phyloP scores from a whole-genome alignment of 2,329 filamentous ascomycete genomes.

The Dothideomycetidae sp. region DNA sequence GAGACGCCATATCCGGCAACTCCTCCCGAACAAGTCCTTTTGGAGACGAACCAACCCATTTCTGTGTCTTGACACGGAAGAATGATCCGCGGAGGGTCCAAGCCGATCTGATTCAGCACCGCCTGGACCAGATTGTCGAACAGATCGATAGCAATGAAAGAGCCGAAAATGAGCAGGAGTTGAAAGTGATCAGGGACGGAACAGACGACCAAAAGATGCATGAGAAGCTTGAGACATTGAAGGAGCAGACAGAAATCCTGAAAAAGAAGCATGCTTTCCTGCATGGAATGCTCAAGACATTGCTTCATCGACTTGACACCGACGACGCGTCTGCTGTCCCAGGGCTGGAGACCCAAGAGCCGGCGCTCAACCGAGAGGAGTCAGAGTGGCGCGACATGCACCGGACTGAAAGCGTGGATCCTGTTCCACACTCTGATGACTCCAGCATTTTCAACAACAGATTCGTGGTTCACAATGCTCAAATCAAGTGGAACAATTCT shows the following conservation, averaged over 20 bases:
- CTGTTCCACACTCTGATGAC: constrained; percentile 62
- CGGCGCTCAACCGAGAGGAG: constrained; percentile 21
- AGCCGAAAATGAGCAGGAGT: constrained; percentile 60
- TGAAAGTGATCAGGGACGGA: constrained; percentile 37
- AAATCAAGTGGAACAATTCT: constrained; percentile 97
- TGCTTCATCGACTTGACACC: constrained; percentile 41
- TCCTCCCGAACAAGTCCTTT: constrained; percentile 75
- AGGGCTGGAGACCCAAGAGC: constrained; percentile 30
- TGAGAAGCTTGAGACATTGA: constrained; percentile 40
- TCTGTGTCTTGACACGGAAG: constrained; percentile 72
- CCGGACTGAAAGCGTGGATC: constrained; percentile 39
- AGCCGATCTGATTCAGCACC: constrained; percentile 65
- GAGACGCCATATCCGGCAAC: constrained; percentile 64
- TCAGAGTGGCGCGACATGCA: constrained; percentile 14
- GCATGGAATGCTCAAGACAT: constrained; percentile 40
- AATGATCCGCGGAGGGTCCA: constrained; percentile 77
- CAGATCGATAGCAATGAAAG: constrained; percentile 65
- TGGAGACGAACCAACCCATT: constrained; percentile 82
- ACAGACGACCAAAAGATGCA: constrained; percentile 34
- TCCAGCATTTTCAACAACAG: constrained; percentile 94
- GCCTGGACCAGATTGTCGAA: constrained; percentile 60
- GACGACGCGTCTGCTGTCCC: constrained; percentile 39
- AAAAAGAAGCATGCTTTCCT: constrained; percentile 46
- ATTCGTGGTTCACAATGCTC: constrained; percentile 94
- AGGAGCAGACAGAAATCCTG: constrained; percentile 43